Evolutionary conservation across 306 rosid genomes (phyloP), one percentile per base, ranked within the genome.

Genomic region (Cicer arietinum): DNA sequence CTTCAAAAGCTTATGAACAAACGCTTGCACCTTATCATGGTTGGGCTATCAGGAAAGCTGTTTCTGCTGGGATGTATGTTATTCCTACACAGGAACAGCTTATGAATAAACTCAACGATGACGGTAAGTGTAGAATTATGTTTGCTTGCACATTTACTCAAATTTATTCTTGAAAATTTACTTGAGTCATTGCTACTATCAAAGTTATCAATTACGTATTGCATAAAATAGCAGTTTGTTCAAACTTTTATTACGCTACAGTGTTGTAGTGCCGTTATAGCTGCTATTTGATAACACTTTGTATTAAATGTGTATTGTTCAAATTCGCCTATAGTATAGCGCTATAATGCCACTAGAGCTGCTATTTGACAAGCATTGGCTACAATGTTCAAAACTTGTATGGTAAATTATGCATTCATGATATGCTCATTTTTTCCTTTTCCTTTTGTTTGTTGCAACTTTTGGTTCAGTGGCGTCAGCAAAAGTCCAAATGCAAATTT

Each of bases 1-100:
- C 98, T 80, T 89, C 96, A 75, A 94, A 85, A 82, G 95, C 98
- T 69, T 94, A 94, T 13, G 86, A 88, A 41, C 86, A 88, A 77
- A 93, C 84, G 69, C 82, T 91, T 79, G 95, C 96, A 60, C 95
- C 96, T 35, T 79, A 94, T 80, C 98, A 94, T 81, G 89, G 89
- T 14, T 94, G 98, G 98, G 90, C 86, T 12, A 91, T 94, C 78
- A 86, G 96, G 84, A 92, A 83, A 81, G 97, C 93, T 47, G 98
- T 91, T 79, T 88, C 88, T 8, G 98, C 90, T 8, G 98, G 97
- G 82, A 89, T 94, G 98, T 94, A 89, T 75, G 85, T 86, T 52
- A 89, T 94, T 74, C 98, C 97, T 43, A 86, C 98, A 11, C 89
- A 72, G 71, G 80, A 81, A 66, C 95, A 94, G 44, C 84, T 91